Evolutionary conservation across 306 rosid species (phyloP), one percentile per base, ranked within the genome.

Genomic region (Clitoria ternatea): DNA sequence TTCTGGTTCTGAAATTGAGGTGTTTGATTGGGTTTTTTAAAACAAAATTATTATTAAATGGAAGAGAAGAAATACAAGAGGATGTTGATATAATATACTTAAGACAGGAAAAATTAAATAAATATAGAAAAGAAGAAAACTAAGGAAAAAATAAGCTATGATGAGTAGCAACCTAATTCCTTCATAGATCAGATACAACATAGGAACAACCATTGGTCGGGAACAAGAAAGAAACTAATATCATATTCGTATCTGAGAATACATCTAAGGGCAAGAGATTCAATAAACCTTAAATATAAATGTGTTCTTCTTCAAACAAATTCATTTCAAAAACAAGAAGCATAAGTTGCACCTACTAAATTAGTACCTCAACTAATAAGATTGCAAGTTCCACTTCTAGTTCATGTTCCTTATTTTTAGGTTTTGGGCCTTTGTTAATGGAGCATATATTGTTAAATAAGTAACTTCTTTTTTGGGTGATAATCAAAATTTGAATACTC

Each of bases 301-400:
- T 3, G 13, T 32, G 7, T 33, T 43, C 66, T n/a, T n/a, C n/a
- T 61, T 42, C 72, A 61, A 55, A 32, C 22, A 72, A 72, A 66
- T 27, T 50, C 70, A 35, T 22, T 35, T 35, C 2, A 35, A 71
- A 43, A 61, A 66, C 54, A 74, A 29, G 30, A 82, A 53, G 70
- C 48, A 79, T 7, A 40, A 17, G 47, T 30, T 20, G 1, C 59
- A 29, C 22, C 54, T 42, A 45, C 45, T 63, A 63, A 73, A 35
- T 32, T 37, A 72, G 50, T 79, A 88, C 98, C 94, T 93, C 98
- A 24, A 93, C 98, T 20, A 97, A 93, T 65, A 93, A 83, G 79
- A 90, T 85, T 40, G 92, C 87, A 32, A 97, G 97, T 33, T 90
- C 93, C 78, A 39, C 65, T 71, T 62, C 84, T 81, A 80, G 85